Evolutionary conservation across 208 protist genomes (phyloP).

Genomic region (Naegleria lovaniensis): DNA sequence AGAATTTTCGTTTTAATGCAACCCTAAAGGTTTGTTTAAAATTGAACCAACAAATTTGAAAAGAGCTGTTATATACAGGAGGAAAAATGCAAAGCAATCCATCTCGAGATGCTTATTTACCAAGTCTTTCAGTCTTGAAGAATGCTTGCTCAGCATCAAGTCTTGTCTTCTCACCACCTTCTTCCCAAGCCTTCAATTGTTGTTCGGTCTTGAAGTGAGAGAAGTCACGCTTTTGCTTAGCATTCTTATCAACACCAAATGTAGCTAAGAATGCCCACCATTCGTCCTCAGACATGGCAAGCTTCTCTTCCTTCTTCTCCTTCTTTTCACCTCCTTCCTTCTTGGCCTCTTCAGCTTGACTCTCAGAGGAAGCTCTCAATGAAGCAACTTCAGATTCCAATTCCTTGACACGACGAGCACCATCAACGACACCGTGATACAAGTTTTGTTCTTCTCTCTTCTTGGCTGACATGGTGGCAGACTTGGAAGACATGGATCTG

Average conservation of each 20-base stretch:
- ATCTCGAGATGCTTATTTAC: not conserved
- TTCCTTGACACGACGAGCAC: not conserved
- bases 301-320: not conserved
- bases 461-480: not conserved
- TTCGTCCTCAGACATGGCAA: not conserved
- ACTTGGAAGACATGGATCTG: not conserved
- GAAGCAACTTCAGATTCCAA: constrained; percentile 9
- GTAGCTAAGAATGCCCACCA: not conserved
- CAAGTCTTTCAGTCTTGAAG: not conserved
- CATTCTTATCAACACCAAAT: not conserved
- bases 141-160: not conserved
- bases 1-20: too few species aligned
- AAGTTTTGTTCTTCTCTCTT: constrained; percentile 19
- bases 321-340: not conserved
- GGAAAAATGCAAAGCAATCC: not conserved
- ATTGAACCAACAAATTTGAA: too few species aligned
- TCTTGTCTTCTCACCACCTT: not conserved
- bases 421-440: not conserved
- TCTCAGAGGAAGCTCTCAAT: not conserved
- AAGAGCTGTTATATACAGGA: not conserved
- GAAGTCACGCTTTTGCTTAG: not conserved
- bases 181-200: not conserved
- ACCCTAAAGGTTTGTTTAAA: too few species aligned
- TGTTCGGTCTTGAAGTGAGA: not conserved
- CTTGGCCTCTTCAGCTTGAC: not conserved